Base-by-base conservation (phyloP, 2,329 filamentous ascomycete species). In the Cercospora citrullina region DNA sequence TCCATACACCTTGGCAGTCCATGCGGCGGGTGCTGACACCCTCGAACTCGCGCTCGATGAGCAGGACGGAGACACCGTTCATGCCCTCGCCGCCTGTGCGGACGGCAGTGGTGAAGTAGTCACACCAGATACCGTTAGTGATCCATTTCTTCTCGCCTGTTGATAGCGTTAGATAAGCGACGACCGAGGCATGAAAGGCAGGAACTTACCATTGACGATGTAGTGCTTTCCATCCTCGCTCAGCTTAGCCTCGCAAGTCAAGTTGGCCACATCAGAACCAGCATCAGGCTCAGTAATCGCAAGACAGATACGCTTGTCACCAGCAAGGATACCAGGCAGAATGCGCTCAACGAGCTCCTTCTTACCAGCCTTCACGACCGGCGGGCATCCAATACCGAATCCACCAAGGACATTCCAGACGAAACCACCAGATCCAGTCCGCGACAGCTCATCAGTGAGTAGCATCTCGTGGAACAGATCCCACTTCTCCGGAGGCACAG, bases 1-100 rank as follows among this genome's bases (percentile, higher is more conserved):
- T 93, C 92, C 94, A 97, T 33, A 98, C 94, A 81, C 95, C 95
- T 82, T 97, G 94, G 86, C 94, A 98, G 83, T 98, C 94, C 95
- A 99, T 99, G 78, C 91, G 90, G 66, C 95, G 88, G 30, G 95
- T 99, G 77, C 89, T 92, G 64, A 99, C 94, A 74, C 95, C 95
- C 69, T 92, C 92, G 36, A 87, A 82, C 61, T 86, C 86, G 74
- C 94, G 90, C 86, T 98, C 94, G 73, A 99, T 97, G 68, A 99
- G 90, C 62, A 99, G 87, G 62, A 98, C 87, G 31, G 89, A 92
- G 70, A 99, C 86, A 68, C 95, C 95, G 77, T 94, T 94, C 94
- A 97, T 98, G 73, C 95, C 95, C 53, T 76, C 73, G 55, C 71
- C 73, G 71, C 91, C 93, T 6, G 95, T 99, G 69, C 95, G 90